Base-by-base conservation (phyloP, 805 yeast species). In the Candida sonorensis region DNA sequence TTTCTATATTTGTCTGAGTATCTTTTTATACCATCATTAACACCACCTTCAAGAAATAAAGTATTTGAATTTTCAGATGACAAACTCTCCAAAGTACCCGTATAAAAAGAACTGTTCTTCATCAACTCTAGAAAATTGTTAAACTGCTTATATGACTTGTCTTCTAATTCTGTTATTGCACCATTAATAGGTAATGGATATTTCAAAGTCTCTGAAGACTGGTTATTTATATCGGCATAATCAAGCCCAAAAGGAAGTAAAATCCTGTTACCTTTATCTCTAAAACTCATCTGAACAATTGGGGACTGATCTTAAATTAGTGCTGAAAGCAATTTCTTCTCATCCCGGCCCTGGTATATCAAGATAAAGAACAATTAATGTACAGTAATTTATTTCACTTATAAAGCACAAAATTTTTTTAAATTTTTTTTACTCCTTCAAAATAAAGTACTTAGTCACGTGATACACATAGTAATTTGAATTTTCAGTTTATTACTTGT, bases 1-100 rank as follows among this genome's bases (percentile, higher is more conserved):
- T 80, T 80, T 42, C 79, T 63, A 57, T 83, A 88, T 52, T 67
- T 68, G 55, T 88, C 97, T 3, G 94, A 76, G 51, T 85, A 85
- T 46, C 97, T 68, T 50, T 78, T 74, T 26, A 88, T 70, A 2
- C 90, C 87, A 51, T 84, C 95, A 34, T 66, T 65, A 2, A 65
- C 53, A 26, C 60, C 66, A 13, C 67, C 68, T 34, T 64, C 68
- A 21, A 61, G 53, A 23, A 57, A 46, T 18, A 51, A 46, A n/a
- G 39, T 34, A 25, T 51, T 51, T 8, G 33, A 33, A 28, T 55
- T 53, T 26, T 31, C 29, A 10, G 43, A 30, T 5, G 38, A 21
- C 17, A 48, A 29, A 30, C 48, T 39, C 21, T 42, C 48, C 16
- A 67, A 52, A 2, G 72, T 57, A 0, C 86, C 87, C 0, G 86